Conservation (phyloP, 306 rosid species). For the Lotus japonicus region DNA sequence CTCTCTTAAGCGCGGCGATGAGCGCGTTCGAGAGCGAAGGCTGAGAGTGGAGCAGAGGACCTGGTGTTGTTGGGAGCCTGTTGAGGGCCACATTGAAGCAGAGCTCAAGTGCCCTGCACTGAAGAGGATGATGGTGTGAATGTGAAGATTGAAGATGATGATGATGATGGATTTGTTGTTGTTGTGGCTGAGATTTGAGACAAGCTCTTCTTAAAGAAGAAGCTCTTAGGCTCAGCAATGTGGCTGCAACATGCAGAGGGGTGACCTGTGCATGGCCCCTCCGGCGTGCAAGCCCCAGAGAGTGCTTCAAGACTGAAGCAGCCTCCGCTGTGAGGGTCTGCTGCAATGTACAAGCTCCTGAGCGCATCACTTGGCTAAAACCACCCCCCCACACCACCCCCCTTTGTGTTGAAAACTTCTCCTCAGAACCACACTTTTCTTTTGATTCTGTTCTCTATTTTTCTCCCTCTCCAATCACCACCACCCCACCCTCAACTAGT, state of each 20-base stretch:
- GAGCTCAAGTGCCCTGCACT: constrained; percentile 92
- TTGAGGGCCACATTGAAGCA: constrained; percentile 98
- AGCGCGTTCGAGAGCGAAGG: constrained; percentile 95
- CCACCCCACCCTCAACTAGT: constrained; percentile 24
- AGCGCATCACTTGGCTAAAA: constrained; percentile 78
- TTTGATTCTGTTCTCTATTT: not conserved
- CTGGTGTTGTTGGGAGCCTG: constrained; percentile 66
- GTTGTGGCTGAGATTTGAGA: constrained; percentile 66
- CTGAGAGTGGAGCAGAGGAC: constrained; percentile 40
- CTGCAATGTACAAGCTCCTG: constrained; percentile 78
- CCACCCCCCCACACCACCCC: constrained; percentile 68
- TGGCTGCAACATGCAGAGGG: constrained; percentile 88
- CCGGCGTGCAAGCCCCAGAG: constrained; percentile 72
- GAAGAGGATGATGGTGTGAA: constrained; percentile 64
- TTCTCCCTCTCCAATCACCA: constrained; percentile 24
- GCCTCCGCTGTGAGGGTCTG: constrained; percentile 99
- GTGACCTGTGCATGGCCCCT: constrained; percentile 96
- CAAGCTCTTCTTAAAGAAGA: constrained; percentile 58
- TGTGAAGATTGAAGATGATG: not conserved
- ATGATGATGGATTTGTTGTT: constrained; percentile 14
- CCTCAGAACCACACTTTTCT: constrained; percentile 11
- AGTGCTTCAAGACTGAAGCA: constrained; percentile 89
- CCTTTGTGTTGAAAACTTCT: not conserved
- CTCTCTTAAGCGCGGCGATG: constrained; percentile 86
- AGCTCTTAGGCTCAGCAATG: constrained; percentile 51